Evolutionary conservation across 768 basidiomycete genomes (phyloP), one percentile per base, ranked within the genome.

Genomic region (Mycena haematopus): DNA sequence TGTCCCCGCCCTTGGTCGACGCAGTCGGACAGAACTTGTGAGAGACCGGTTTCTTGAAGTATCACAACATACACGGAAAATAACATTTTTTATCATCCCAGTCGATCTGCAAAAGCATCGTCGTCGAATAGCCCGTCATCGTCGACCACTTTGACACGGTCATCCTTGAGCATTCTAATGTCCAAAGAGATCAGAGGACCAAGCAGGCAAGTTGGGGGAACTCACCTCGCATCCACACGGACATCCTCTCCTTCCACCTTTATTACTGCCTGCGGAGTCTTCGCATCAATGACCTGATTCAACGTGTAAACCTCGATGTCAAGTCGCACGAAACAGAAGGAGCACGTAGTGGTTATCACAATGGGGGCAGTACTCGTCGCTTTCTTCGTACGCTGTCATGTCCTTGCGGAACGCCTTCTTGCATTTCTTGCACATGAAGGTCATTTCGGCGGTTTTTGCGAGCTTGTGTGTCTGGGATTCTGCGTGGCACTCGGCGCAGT

Each of bases 261-360:
- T 0, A 98, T 75, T 29, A 91, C 86, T 2, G 95, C 87, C 67
- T 94, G 86, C 0, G 96, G 93, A 25, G 88, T 93, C 76, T 96
- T 96, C 8, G 96, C 96, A 33, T 96, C 92, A 66, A 96, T 81
- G 1, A 99, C 91, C 95, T 98, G 71, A 42, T 27, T 53, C 25
- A 15, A 13, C 36, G 13, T 49, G 21, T 36, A 31, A 46, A 49
- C 9, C 35, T 40, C 19, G 11, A 1, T 11, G n/a, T 9, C 21
- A 45, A 10, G 10, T 22, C n/a, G 27, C 11, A 11, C 40, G 21
- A 24, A 46, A 29, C 17, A 25, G 21, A 22, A 8, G n/a, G 80
- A 91, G 69, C 72, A 96, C 97, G 74, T 96, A 99, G 73, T 96
- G 96, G 73, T 99, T 99, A 76, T 98, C 97, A 72, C 97, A 98